A percentile compares a stretch with the other conserved stretches of the same genome.
These are phyloP conservation scores for Penstemon davidsonii DNA, from an alignment of 257 asterid species.

Conservation along the genomic window DNA sequence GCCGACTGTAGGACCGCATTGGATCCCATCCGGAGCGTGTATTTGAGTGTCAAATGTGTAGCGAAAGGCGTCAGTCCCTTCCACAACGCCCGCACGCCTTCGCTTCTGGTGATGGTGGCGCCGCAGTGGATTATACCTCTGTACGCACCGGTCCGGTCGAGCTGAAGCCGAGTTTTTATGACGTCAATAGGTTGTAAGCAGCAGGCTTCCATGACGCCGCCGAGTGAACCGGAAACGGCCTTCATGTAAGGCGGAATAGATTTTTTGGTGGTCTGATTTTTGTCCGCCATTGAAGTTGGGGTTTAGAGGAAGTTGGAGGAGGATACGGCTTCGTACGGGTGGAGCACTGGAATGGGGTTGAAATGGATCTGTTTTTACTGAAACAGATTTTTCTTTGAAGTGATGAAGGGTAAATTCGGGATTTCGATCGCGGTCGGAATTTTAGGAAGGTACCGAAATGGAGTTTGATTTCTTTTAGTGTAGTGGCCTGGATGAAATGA, in stretches of 20 bases:
- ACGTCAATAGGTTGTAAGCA: conserved; percentile 96
- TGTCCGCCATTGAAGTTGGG: neutral
- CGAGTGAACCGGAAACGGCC: conserved; percentile 89
- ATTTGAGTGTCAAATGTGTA: conserved; percentile 88
- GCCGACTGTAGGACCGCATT: conserved; percentile 85
- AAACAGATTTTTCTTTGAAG: too few relatives aligned
- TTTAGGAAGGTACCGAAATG: too few relatives aligned
- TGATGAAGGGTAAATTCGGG: too few relatives aligned
- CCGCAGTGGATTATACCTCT: conserved; percentile 89
- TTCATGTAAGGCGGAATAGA: conserved; percentile 87
- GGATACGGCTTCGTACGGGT: too few relatives aligned
- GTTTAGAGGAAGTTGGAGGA: too few relatives aligned
- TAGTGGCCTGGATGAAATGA: too few relatives aligned
- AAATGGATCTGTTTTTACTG: too few relatives aligned
- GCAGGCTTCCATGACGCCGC: conserved; percentile 85
- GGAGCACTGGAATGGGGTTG: too few relatives aligned
- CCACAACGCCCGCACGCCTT: conserved; percentile 91
- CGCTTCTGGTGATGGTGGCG: conserved; percentile 54
- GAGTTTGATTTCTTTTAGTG: too few relatives aligned
- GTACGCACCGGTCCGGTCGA: conserved; percentile 81
- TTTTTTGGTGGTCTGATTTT: conserved; percentile 25
- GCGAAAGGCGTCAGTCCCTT: conserved; percentile 97
- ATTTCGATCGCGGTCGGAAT: too few relatives aligned
- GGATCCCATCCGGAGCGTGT: conserved; percentile 95
- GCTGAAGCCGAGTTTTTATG: conserved; percentile 95